Evolutionary conservation across 768 basidiomycete species (phyloP), one percentile per base, ranked within the genome.

Genomic region (Asterophora lycoperdoides): DNA sequence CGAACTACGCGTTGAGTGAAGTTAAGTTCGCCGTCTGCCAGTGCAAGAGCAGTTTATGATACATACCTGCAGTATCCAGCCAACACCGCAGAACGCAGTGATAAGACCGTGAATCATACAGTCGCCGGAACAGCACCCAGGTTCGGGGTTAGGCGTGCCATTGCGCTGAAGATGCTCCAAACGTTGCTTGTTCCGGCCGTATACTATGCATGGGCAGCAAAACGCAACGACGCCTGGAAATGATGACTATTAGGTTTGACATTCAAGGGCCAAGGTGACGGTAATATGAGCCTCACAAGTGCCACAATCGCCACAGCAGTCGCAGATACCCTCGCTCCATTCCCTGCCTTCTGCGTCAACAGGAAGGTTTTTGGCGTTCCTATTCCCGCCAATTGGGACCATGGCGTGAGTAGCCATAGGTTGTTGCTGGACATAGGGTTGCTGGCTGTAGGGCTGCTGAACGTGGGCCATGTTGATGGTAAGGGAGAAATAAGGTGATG

Each of bases 191-290:
- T 68, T 68, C 52, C 67, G 55, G 14, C 63, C 66, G 45, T 72
- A 70, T 8, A 66, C 56, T 20, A 71, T 56, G 52, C 72, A 75
- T 9, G 74, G 71, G 52, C 60, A 69, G 54, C 57, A 72, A 42
- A 60, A 67, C 1, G 73, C 56, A 30, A 60, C 44, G 23, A 58
- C 49, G 49, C 55, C 68, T 69, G 52, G 18, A 49, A 20, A 20
- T 20, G 11, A 13, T 38, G 20, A 13, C 30, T 30, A 43, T 17
- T 8, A 20, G 17, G 46, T 34, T 18, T 14, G 11, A n/a, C 18
- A 20, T 20, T 19, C n/a, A 36, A 28, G 18, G 19, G 34, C 44
- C n/a, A 30, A 28, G 18, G 26, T 34, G 44, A n/a, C 38, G 6
- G 15, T 11, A 1, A 18, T 8, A 15, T 23, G 29, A 20, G 20